A percentile compares a stretch with the other conserved stretches of the same genome.
Conservation (phyloP, 345 rosid genomes). For the Excoecaria agallocha region DNA sequence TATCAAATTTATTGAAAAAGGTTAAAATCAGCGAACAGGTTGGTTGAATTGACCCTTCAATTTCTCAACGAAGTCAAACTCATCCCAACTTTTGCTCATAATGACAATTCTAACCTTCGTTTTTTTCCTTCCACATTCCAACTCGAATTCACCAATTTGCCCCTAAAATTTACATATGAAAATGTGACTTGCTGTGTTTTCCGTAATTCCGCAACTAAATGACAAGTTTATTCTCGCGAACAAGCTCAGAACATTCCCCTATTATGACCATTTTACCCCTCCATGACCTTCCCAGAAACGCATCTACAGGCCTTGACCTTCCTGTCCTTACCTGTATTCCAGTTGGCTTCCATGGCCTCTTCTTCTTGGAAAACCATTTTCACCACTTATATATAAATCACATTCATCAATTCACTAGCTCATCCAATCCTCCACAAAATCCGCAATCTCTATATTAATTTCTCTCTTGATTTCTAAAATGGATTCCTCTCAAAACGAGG, state of each 20-base stretch:
- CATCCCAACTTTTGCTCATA: too few species aligned
- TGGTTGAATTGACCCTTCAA: too few species aligned
- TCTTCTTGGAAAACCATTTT: slow-evolving; percentile 32
- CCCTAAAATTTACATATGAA: neutral
- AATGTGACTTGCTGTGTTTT: too few species aligned
- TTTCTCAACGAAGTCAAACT: too few species aligned
- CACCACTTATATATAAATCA: too few species aligned
- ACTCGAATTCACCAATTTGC: neutral
- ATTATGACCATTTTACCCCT: fast-evolving
- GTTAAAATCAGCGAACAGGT: too few species aligned
- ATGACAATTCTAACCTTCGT: neutral
- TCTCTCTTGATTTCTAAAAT: neutral
- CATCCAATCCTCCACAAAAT: neutral
- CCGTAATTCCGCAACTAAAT: too few species aligned
- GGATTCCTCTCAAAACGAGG: slow-evolving; percentile 18
- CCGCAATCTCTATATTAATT: neutral
- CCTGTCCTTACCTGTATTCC: slow-evolving; percentile 39
- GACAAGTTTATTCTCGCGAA: neutral
- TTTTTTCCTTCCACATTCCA: neutral
- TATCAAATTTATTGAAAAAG: too few species aligned
- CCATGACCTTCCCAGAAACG: slow-evolving; percentile 31
- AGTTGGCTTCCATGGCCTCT: slow-evolving; percentile 55
- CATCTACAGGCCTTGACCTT: slow-evolving; percentile 17
- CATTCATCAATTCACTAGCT: neutral
- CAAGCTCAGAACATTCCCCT: neutral